Base-by-base conservation (phyloP, 345 rosid genomes). In the Rhizophora mangle region DNA sequence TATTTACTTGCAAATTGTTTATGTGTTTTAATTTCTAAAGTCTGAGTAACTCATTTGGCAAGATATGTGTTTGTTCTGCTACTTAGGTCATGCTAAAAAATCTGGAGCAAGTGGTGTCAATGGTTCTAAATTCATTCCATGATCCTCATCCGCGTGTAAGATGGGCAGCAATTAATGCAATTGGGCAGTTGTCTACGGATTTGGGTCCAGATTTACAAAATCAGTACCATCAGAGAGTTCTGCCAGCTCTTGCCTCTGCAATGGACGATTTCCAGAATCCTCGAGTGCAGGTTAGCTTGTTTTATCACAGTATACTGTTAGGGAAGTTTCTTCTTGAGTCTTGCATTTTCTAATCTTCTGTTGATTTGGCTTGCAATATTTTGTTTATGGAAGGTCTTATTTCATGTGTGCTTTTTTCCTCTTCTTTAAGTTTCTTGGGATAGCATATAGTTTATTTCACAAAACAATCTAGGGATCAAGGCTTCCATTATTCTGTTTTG, bases 131-230 rank as follows among this genome's bases (percentile, higher is more conserved):
- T 76, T 90, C 94, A 39, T 96, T 92, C 79, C 91, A 77, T 60
- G 89, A 90, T 77, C 89, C 93, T 36, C 98, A 96, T 71, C 92
- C 99, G 18, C 96, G 99, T 31, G 99, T 90, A 37, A 90, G 97
- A 55, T 96, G 99, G 99, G 99, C 99, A 27, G 99, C 99, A n/a
- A 92, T 96, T 46, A 96, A 96, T 78, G 98, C 99, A 15, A 82
- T 96, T 67, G 99, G 99, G 57, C 99, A 96, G 74, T 72, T 96
- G 85, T 96, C 99, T 49, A 96, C 99, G 0, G 99, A 96, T 80
- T 80, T 96, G 83, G 99, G 99, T 70, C 98, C 99, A 27, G 98
- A 92, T 81, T 84, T 96, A 91, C 99, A 96, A 82, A 94, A 87
- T 65, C 98, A 87, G 62, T 89, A 89, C 78, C 98, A 96, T 73